Evolutionary conservation across 257 asterid species (phyloP), one percentile per base, ranked within the genome.

Genomic region (Solanum lycopersicoides): DNA sequence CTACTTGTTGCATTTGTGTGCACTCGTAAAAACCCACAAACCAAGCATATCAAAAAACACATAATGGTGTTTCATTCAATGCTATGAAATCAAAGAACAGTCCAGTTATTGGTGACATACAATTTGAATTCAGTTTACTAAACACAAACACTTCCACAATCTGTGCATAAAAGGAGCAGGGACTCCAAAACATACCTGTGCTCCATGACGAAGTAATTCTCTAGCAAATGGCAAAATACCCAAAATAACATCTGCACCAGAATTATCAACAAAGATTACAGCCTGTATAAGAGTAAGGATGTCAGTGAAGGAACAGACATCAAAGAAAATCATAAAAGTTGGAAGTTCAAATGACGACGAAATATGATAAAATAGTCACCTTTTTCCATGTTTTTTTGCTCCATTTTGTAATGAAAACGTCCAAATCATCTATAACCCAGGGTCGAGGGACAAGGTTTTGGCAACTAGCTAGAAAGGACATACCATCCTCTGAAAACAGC

Each of bases 371-470:
- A 21, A 80, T 3, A 80, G 20, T 87, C 65, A 92, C 99, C 94
- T 95, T 97, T 91, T 90, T 93, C 99, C 99, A 97, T 25, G 94
- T 79, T 88, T 89, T 94, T 77, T 88, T 92, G 79, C 91, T 85
- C 95, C 97, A 97, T 79, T 90, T 96, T 85, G 93, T 89, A 72
- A 96, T 91, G 84, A 97, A 96, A 35, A 86, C 90, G 87, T 93
- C 98, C 93, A 96, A 56, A 91, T 97, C 99, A 94, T 97, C 99
- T 86, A 96, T 93, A 82, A 97, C 98, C 99, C 99, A 97, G 35
- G 99, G 99, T 87, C 99, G 96, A 82, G 99, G 93, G 86, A 97
- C 93, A 88, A 97, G 94, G 89, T 94, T 97, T 91, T 97, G 99
- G 93, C 95, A 94, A 91, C 98, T 97, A 89, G 99, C 98, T 86